A percentile compares a stretch with the other conserved stretches of the same genome.
These are phyloP conservation scores for Suillus spraguei DNA, from an alignment of 768 basidiomycete genomes.

Conservation along the genomic window DNA sequence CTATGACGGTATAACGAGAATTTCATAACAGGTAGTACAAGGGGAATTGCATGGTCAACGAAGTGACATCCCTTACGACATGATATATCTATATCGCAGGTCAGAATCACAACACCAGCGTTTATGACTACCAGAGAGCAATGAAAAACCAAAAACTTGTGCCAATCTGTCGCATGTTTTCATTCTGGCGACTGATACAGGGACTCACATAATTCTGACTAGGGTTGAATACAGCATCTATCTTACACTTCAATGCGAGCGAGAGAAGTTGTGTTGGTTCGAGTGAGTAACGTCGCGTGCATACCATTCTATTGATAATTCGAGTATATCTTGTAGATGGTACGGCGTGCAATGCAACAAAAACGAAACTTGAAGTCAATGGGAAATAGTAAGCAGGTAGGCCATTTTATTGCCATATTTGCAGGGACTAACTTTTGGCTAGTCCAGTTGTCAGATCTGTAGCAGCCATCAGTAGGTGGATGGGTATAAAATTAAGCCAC, in stretches of 20 bases:
- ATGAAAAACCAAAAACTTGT: constrained; percentile 59
- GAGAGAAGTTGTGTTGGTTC: no score
- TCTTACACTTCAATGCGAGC: no score
- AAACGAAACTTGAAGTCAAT: constrained; percentile 43
- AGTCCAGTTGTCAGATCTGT: constrained; percentile 23
- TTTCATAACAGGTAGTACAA: no score
- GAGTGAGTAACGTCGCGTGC: no score
- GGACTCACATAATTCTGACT: no score
- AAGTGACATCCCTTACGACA: no score
- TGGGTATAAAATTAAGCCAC: constrained; percentile 47
- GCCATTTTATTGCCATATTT: constrained; percentile 11
- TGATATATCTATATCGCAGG: background rate
- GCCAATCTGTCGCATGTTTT: constrained; percentile 93
- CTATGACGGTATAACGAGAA: no score
- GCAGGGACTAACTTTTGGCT: background rate
- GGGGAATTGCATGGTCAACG: no score
- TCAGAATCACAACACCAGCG: background rate
- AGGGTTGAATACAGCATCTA: background rate
- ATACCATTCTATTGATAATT: constrained; percentile 42
- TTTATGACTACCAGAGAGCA: constrained; percentile 55
- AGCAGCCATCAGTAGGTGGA: constrained; percentile 18
- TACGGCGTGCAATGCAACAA: constrained; percentile 61
- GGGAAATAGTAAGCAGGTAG: constrained; percentile 46
- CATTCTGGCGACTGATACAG: constrained; percentile 67
- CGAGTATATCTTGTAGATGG: constrained; percentile 55